Evolutionary conservation across 2,329 filamentous ascomycete genomes (phyloP).

Genomic region (Epichloe hybrida): DNA sequence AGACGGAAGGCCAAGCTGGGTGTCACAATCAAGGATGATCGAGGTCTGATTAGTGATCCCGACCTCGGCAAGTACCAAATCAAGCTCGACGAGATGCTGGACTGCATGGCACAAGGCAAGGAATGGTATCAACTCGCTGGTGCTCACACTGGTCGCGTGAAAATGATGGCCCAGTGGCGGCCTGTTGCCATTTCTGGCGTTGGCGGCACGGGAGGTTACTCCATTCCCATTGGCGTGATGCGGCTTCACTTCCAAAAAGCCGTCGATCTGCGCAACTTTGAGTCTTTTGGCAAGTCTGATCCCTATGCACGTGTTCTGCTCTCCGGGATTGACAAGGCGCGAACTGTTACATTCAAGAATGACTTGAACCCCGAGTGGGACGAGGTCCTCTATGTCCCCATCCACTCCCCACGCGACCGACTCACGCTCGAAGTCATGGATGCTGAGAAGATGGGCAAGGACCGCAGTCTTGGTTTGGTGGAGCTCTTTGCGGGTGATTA

Average conservation of each 20-base stretch:
- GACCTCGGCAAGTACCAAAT: slow-evolving; percentile 88
- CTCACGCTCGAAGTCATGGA: slow-evolving; percentile 93
- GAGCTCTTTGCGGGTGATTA: slow-evolving; percentile 71
- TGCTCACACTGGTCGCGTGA: slow-evolving; percentile 69
- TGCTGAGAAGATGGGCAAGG: slow-evolving; percentile 80
- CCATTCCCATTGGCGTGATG: slow-evolving; percentile 90
- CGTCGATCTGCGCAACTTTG: slow-evolving; percentile 73
- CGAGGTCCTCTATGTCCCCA: slow-evolving; percentile 84
- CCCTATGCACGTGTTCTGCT: slow-evolving; percentile 81
- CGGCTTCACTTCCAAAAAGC: slow-evolving; percentile 83
- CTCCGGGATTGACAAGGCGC: slow-evolving; percentile 78
- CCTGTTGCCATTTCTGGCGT: slow-evolving; percentile 77
- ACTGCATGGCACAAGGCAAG: slow-evolving; percentile 80
- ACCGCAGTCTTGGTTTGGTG: slow-evolving; percentile 71
- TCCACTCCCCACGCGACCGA: slow-evolving; percentile 74
- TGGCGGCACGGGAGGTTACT: slow-evolving; percentile 72
- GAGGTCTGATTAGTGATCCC: slow-evolving; percentile 70
- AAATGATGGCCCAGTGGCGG: slow-evolving; percentile 90
- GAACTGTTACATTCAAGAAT: slow-evolving; percentile 92
- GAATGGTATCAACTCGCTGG: slow-evolving; percentile 90
- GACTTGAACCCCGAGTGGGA: slow-evolving; percentile 94
- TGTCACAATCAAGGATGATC: slow-evolving; percentile 88
- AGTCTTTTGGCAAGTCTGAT: slow-evolving; percentile 93
- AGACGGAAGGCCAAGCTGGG: slow-evolving; percentile 82
- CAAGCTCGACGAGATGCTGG: slow-evolving; percentile 85